Evolutionary conservation across 257 asterid genomes (phyloP).

Genomic region (Rhazya stricta): DNA sequence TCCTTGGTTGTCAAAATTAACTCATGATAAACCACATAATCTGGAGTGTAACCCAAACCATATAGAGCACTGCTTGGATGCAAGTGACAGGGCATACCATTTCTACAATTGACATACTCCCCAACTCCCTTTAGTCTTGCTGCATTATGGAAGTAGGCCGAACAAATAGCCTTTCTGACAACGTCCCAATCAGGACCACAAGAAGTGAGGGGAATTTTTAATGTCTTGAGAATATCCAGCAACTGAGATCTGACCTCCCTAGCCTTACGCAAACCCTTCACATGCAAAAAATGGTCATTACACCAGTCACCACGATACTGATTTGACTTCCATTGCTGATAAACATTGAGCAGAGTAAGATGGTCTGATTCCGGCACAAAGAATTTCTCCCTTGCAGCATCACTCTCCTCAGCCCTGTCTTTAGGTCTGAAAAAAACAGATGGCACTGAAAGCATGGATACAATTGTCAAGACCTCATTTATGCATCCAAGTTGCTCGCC

Average conservation of each 20-base stretch:
- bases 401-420: constrained; percentile 96
- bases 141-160: constrained; percentile 86
- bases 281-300: constrained; percentile 85
- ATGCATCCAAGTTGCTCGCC: constrained; percentile 75
- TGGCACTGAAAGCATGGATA: constrained; percentile 95
- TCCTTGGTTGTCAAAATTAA: constrained; percentile 74
- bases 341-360: constrained; percentile 73
- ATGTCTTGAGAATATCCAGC: constrained; percentile 66
- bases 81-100: constrained; percentile 92
- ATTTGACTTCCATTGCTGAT: constrained; percentile 85
- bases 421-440: constrained; percentile 91
- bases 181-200: constrained; percentile 92
- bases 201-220: constrained; percentile 69
- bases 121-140: constrained; percentile 81
- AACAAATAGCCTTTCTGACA: constrained; percentile 83
- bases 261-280: constrained; percentile 81
- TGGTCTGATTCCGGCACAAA: constrained; percentile 94
- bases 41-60: constrained; percentile 90
- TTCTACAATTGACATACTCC: constrained; percentile 82
- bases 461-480: constrained; percentile 84
- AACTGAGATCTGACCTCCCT: constrained; percentile 90
- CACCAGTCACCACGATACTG: constrained; percentile 92
- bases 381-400: constrained; percentile 89
- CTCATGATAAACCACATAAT: constrained; percentile 90
- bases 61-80: constrained; percentile 92